These are phyloP conservation scores for Irpex sp. DNA, from an alignment of 1,284 basidiomycete genomes.

Conservation along the genomic window DNA sequence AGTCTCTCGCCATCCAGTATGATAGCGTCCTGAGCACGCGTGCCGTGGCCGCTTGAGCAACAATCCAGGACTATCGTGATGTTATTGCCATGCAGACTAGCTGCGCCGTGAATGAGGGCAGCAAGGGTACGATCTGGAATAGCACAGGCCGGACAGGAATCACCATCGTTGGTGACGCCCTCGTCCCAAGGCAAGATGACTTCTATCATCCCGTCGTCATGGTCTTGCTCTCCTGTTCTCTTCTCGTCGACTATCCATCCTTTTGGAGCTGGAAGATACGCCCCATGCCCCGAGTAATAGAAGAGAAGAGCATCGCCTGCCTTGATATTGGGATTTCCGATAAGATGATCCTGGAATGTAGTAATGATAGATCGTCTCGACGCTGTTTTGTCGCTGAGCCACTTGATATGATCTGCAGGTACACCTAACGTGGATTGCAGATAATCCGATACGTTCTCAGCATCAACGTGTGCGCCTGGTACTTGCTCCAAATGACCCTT, in stretches of 20 bases:
- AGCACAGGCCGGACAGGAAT: neutral
- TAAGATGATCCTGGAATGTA: conserved; percentile 13
- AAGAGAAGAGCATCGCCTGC: conserved; percentile 13
- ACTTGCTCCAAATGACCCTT: too few species aligned
- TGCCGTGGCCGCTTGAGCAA: conserved; percentile 12
- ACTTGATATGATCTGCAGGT: neutral
- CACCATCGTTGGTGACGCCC: neutral
- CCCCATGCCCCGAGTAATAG: conserved; percentile 16
- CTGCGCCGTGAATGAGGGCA: conserved; percentile 3
- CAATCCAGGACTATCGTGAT: conserved; percentile 12
- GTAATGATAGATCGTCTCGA: conserved; percentile 11
- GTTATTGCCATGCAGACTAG: conserved; percentile 9
- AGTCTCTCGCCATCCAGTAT: too few species aligned
- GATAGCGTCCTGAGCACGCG: conserved; percentile 1
- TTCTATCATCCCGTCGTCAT: neutral
- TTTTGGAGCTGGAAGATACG: conserved; percentile 4
- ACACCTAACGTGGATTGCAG: too few species aligned
- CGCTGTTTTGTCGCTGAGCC: conserved; percentile 3
- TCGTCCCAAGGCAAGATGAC: conserved; percentile 12
- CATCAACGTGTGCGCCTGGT: too few species aligned
- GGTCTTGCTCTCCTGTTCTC: neutral
- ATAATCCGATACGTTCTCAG: too few species aligned
- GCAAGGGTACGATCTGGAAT: conserved; percentile 13
- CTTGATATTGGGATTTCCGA: conserved; percentile 10
- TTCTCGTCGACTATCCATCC: conserved; percentile 3